A percentile compares a stretch with the other conserved stretches of the same genome.
These are phyloP conservation scores for Pythium coloratum DNA, from an alignment of 352 stramenopile species.

Conservation along the genomic window DNA sequence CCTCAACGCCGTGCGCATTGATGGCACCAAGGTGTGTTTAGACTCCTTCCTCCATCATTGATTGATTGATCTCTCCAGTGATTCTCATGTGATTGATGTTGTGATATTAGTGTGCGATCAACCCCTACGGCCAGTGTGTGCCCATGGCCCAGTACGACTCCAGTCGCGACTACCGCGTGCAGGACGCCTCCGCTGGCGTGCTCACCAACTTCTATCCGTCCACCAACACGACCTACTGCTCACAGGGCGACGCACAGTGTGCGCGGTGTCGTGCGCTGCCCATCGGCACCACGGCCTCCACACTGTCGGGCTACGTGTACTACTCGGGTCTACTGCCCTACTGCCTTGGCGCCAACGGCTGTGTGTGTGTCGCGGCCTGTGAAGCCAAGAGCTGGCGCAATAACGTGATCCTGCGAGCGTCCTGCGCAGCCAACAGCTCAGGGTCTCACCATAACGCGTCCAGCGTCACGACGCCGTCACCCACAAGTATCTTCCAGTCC, in stretches of 20 bases:
- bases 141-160: constrained; percentile 15
- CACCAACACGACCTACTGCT: constrained; percentile 54
- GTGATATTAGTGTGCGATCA: constrained; percentile 21
- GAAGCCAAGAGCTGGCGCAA: constrained; percentile 38
- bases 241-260: constrained; percentile 40
- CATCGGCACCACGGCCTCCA: constrained; percentile 19
- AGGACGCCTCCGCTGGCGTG: neutral
- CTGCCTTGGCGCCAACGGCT: constrained; percentile 42
- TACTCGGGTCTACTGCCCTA: constrained; percentile 39
- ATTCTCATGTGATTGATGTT: neutral
- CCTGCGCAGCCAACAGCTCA: constrained; percentile 6
- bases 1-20: constrained; percentile 35
- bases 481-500: constrained; percentile 4
- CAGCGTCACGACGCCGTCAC: constrained; percentile 14
- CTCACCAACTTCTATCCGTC: constrained; percentile 45
- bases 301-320: constrained; percentile 16
- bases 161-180: constrained; percentile 19
- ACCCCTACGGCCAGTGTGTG: constrained; percentile 21
- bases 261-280: constrained; percentile 33
- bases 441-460: constrained; percentile 24
- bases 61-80: neutral
- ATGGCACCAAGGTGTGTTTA: constrained; percentile 10
- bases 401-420: constrained; percentile 15
- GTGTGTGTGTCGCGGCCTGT: constrained; percentile 59
- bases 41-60: neutral